phyloP scores from a whole-genome alignment of 805 yeast species.

The Metschnikowia dekortorum region DNA sequence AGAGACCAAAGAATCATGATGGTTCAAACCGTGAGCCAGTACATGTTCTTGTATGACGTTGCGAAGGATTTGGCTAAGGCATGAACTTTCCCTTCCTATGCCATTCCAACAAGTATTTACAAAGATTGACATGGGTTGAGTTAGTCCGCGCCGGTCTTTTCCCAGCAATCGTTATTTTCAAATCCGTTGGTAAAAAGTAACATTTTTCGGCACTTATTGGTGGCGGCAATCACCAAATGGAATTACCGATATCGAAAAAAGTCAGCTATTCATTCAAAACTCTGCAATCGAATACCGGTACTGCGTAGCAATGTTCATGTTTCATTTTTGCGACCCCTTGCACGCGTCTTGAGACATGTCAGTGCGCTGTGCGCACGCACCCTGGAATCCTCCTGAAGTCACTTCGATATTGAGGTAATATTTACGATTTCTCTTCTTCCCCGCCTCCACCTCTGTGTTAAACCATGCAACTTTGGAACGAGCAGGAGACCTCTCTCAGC shows the following conservation, averaged over 20 bases:
- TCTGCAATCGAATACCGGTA: neutral
- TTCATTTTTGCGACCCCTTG: conserved; percentile 1
- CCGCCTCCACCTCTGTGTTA: neutral
- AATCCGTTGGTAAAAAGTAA: too few relatives aligned
- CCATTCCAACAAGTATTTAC: neutral
- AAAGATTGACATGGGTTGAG: too few relatives aligned
- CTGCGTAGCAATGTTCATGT: neutral
- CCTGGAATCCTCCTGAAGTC: neutral
- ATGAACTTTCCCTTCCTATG: neutral
- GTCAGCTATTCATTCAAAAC: neutral
- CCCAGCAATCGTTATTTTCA: too few relatives aligned
- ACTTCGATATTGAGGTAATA: too few relatives aligned
- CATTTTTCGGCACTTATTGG: too few relatives aligned
- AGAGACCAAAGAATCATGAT: conserved; percentile 38
- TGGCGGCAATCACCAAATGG: too few relatives aligned
- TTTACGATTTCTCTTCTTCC: neutral
- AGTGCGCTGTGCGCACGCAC: neutral
- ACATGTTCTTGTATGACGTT: conserved; percentile 30
- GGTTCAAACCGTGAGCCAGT: conserved; percentile 41
- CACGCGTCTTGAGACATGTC: neutral
- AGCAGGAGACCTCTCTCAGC: neutral
- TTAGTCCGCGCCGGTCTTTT: too few relatives aligned
- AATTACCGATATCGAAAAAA: too few relatives aligned
- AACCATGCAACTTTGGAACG: neutral
- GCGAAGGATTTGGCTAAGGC: conserved; percentile 5